Conservation (phyloP, 2,329 filamentous ascomycete genomes). For the Colletotrichum echinochloae region DNA sequence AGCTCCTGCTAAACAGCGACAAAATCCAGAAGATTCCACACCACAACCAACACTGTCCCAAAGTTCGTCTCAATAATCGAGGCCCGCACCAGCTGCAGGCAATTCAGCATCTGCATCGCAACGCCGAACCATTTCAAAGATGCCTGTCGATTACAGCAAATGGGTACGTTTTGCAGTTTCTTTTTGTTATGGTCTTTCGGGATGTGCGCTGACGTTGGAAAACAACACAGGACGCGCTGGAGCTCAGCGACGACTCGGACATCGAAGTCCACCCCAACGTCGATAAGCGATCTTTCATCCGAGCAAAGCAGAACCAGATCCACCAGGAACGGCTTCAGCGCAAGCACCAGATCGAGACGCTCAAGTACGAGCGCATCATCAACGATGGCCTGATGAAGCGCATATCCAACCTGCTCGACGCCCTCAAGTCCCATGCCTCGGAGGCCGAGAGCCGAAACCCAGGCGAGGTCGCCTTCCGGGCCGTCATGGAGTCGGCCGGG, state of each 20-base stretch:
- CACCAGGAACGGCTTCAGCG: slow-evolving; percentile 90
- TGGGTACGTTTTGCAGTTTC: slow-evolving; percentile 63
- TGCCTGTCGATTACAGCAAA: slow-evolving; percentile 74
- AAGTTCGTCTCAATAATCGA: slow-evolving; percentile 6
- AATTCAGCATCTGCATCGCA: slow-evolving; percentile 15
- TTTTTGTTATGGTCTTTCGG: not conserved
- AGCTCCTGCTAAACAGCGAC: slow-evolving; percentile 1
- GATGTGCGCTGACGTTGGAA: slow-evolving; percentile 21
- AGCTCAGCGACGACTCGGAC: slow-evolving; percentile 98
- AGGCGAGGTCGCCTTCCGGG: slow-evolving; percentile 88
- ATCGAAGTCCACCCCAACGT: slow-evolving; percentile 99
- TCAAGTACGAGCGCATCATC: slow-evolving; percentile 92
- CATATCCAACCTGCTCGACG: slow-evolving; percentile 81
- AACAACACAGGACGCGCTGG: slow-evolving; percentile 77
- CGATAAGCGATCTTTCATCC: slow-evolving; percentile 98
- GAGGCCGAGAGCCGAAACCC: slow-evolving; percentile 74
- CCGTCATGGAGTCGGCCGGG: slow-evolving; percentile 84
- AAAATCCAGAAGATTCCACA: slow-evolving; percentile 42
- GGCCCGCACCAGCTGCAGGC: slow-evolving; percentile 15
- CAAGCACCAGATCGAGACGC: slow-evolving; percentile 87
- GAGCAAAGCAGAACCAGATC: slow-evolving; percentile 97
- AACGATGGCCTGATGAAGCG: slow-evolving; percentile 91
- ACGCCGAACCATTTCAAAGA: slow-evolving; percentile 47
- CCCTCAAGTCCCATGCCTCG: slow-evolving; percentile 79
- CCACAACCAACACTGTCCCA: slow-evolving; percentile 6